Conservation (phyloP, 192 early-diverging fungal genomes). For the Geosiphon pyriformis region DNA sequence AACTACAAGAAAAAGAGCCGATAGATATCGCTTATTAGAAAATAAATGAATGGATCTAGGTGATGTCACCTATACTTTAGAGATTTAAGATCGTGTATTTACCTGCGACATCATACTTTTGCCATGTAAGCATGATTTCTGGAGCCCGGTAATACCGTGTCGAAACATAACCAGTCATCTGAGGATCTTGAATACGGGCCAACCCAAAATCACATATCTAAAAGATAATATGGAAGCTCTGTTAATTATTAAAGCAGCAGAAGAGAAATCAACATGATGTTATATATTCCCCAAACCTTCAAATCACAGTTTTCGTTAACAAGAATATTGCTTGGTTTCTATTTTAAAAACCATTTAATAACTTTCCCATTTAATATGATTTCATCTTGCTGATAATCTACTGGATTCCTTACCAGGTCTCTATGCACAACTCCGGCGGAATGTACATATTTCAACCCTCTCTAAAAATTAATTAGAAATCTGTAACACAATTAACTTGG, state of each 20-base stretch:
- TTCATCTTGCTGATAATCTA: no score
- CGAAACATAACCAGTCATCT: constrained; percentile 98
- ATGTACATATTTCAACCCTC: constrained; percentile 91
- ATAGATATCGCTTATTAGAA: constrained; percentile 5
- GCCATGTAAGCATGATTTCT: constrained; percentile 98
- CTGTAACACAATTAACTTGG: not conserved
- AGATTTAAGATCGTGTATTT: constrained; percentile 19
- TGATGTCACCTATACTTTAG: no score
- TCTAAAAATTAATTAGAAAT: constrained; percentile 33
- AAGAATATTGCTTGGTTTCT: constrained; percentile 94
- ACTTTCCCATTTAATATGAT: no score
- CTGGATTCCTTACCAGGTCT: constrained; percentile 61
- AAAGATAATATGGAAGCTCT: no score
- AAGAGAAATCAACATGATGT: no score
- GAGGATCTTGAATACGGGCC: constrained; percentile 88
- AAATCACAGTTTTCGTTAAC: constrained; percentile 98
- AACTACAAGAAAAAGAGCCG: constrained; percentile 40
- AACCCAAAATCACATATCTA: constrained; percentile 96
- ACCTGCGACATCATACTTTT: constrained; percentile 90
- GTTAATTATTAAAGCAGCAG: no score
- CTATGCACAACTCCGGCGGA: constrained; percentile 93
- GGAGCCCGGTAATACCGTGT: constrained; percentile 97
- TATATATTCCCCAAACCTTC: constrained; percentile 58
- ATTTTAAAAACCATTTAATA: not conserved
- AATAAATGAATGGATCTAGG: no score